Percentiles rank a stretch among this genome's conserved stretches.
Evolutionary conservation across 257 asterid species (phyloP).

Genomic region (Solanum medicagineum): DNA sequence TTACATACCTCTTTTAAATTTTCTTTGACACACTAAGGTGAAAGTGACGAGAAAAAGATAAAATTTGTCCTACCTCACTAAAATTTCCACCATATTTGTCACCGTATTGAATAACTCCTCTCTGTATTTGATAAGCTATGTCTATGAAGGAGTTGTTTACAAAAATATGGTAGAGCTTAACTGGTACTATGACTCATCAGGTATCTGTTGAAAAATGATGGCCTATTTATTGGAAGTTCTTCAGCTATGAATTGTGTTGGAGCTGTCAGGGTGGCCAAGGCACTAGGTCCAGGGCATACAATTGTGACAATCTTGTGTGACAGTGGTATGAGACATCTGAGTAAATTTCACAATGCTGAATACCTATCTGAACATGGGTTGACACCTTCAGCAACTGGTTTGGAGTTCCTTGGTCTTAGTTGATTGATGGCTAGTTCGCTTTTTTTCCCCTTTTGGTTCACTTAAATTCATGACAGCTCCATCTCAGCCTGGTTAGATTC

Average conservation of each 20-base stretch:
- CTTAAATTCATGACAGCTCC: background rate
- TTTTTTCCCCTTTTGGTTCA: background rate
- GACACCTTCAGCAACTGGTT: conserved; percentile 56
- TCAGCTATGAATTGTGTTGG: conserved; percentile 99
- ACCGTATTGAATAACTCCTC: background rate
- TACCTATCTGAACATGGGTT: conserved; percentile 54
- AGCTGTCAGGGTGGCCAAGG: conserved; percentile 74
- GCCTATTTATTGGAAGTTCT: conserved; percentile 96
- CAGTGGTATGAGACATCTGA: conserved; percentile 92
- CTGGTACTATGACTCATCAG: conserved; percentile 17
- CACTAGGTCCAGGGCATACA: conserved; percentile 82
- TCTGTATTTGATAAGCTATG: background rate
- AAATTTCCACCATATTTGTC: too few species aligned
- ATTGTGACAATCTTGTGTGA: conserved; percentile 86
- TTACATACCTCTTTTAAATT: background rate
- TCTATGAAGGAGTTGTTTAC: background rate
- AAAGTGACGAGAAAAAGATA: background rate
- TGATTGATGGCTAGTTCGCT: background rate
- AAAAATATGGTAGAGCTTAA: background rate
- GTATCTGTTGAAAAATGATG: conserved; percentile 74
- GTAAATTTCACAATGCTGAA: conserved; percentile 57
- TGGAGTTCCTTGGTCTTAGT: conserved; percentile 51
- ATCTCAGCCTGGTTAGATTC: background rate
- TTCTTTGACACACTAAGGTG: background rate
- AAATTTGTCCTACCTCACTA: background rate